A percentile compares a stretch with the other conserved stretches of the same genome.
phyloP scores from a whole-genome alignment of 2,329 filamentous ascomycete species.

The Talaromyces verruculosus region DNA sequence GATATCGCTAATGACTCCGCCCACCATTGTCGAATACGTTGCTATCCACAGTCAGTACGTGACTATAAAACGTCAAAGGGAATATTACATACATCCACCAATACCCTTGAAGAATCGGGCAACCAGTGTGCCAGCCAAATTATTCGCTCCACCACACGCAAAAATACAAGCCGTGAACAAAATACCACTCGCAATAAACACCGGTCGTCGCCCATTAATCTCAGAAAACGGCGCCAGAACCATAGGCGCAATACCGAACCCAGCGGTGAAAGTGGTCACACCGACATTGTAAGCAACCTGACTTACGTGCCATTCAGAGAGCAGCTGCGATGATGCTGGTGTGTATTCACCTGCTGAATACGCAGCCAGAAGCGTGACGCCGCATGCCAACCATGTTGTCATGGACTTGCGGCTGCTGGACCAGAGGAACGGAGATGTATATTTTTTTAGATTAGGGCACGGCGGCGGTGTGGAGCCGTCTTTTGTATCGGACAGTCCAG shows the following conservation, averaged over 20 bases:
- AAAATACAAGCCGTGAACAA: conserved; percentile 71
- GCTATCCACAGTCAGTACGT: conserved; percentile 27
- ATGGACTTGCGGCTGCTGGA: conserved; percentile 65
- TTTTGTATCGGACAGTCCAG: conserved; percentile 34
- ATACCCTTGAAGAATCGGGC: conserved; percentile 74
- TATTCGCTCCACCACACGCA: conserved; percentile 68
- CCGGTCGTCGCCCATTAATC: conserved; percentile 80
- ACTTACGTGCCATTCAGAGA: conserved; percentile 63
- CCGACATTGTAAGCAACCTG: conserved; percentile 67
- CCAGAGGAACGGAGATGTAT: conserved; percentile 72
- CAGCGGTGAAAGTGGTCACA: conserved; percentile 77
- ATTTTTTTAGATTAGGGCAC: conserved; percentile 65
- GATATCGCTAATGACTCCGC: conserved; percentile 86
- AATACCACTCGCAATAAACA: conserved; percentile 72
- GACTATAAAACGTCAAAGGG: conserved; percentile 20
- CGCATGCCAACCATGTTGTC: conserved; percentile 71
- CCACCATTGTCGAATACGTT: conserved; percentile 83
- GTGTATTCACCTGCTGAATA: conserved; percentile 81
- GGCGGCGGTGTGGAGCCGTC: conserved; percentile 48
- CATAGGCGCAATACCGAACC: conserved; percentile 84
- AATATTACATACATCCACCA: conserved; percentile 62
- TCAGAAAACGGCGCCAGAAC: conserved; percentile 79
- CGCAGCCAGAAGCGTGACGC: conserved; percentile 73
- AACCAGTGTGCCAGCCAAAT: conserved; percentile 71
- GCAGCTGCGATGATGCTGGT: conserved; percentile 66